Evolutionary conservation across 139 green algal genomes (phyloP), one percentile per base, ranked within the genome.

Genomic region (Tetratostichococcus sp.): DNA sequence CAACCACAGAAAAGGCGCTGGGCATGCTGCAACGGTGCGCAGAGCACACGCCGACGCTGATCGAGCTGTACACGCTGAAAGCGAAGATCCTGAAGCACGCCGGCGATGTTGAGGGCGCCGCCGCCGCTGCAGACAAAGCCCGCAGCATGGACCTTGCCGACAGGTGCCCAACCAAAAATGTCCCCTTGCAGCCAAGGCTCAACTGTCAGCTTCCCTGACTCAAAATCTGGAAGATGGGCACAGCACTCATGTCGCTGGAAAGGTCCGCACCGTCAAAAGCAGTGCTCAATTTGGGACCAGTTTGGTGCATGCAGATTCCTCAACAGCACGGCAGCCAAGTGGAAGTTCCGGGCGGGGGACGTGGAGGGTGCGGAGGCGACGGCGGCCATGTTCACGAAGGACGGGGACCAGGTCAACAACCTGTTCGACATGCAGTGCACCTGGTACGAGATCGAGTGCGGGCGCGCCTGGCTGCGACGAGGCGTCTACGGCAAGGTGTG

Each of bases 371-470:
- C 93, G 2, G 89, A 97, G 78, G 72, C 83, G 31, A 92, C 87
- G 14, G 92, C 90, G 0, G 76, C 84, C 30, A 80, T 97, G 30
- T 99, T 99, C 85, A 96, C 92, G 26, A 90, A 90, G 59, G 93
- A 95, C n/a, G 91, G 86, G n/a, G 90, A 97, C 30, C 86, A 93
- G 78, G 71, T 87, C 35, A 86, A 89, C 73, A 93, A 88, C 77
- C 86, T 99, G 77, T 92, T 89, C 69, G 96, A 98, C 83, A 99
- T 99, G 96, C 94, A 98, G 90, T 92, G 91, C 79, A 96, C 93
- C 83, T 98, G 96, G 95, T 99, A 97, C 71, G 96, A 98, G 89
- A 76, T 96, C 5, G 89, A 88, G 71, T 85, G 76, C 50, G 95
- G 92, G 17, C 69, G 81, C 1, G 89, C 88, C 19, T 86, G 97